Evolutionary conservation across 768 basidiomycete genomes (phyloP), one percentile per base, ranked within the genome.

Genomic region (Amanita pseudoporphyria): DNA sequence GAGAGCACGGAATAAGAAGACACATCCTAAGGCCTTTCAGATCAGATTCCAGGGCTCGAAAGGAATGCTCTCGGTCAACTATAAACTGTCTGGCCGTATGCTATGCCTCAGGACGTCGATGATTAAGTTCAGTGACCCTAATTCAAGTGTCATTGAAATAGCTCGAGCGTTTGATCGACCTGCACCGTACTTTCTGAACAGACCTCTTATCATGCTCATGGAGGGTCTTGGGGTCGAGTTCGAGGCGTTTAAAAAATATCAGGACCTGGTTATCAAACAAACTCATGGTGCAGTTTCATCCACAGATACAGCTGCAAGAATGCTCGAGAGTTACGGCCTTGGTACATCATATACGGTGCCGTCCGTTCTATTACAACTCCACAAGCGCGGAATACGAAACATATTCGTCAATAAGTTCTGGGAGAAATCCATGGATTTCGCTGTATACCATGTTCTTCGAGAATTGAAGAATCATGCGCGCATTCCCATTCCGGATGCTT

Each of bases 141-240:
- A 69, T 18, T 71, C 71, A 1, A 63, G 57, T 3, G 67, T 68
- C 4, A 71, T 86, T 10, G 82, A 87, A 60, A 78, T 87, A 39
- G 83, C 84, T 0, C 66, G 71, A 24, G 73, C 77, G 3, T 87
- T 87, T 60, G 72, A 80, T 55, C 67, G 69, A 37, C 82, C 82
- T 1, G 74, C 76, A 6, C 59, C 62, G 5, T 83, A 79, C 53
- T 83, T 62, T 53, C 62, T 76, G 16, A 84, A 86, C 56, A 67
- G 82, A 2, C 81, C 82, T 0, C 63, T 87, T 14, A 82, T 87
- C 56, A 82, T 81, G 78, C 68, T 87, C 14, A 54, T 76, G 5
- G 75, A 77, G 56, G 76, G 75, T 3, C 69, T 86, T 5, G 83
- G 83, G 0, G 68, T 86, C 22, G 67, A 69, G 0, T 77, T 72